Conservation (phyloP, 1,284 basidiomycete genomes). For the Microbotryum intermedium region DNA sequence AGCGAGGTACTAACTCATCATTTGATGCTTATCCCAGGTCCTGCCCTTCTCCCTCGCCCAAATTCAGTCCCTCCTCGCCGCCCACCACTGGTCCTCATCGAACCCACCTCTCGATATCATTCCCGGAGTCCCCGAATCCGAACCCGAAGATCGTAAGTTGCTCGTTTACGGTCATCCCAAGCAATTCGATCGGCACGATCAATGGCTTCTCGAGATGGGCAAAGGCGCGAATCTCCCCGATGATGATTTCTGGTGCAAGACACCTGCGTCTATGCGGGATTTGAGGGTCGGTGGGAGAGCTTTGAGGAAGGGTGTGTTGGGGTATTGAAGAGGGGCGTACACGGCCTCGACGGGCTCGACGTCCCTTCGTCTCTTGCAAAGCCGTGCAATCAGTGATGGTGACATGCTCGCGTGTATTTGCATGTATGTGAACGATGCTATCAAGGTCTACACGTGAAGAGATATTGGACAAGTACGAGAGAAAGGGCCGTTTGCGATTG, state of each 20-base stretch:
- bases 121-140: slow-evolving; percentile 7
- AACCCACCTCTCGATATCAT: slow-evolving; percentile 16
- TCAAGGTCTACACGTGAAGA: too few relatives aligned
- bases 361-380: too few relatives aligned
- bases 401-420: too few relatives aligned
- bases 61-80: slow-evolving; percentile 39
- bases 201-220: slow-evolving; percentile 15
- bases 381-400: too few relatives aligned
- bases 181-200: slow-evolving; percentile 21
- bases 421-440: too few relatives aligned
- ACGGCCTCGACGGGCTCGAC: too few relatives aligned
- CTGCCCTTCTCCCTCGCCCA: slow-evolving; percentile 45
- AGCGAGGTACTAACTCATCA: not conserved
- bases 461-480: too few relatives aligned
- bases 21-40: slow-evolving; percentile 27
- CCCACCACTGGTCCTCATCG: slow-evolving; percentile 36
- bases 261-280: slow-evolving; percentile 15
- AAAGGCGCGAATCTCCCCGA: slow-evolving; percentile 4
- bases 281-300: slow-evolving; percentile 20
- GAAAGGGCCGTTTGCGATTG: too few relatives aligned
- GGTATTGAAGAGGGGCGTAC: slow-evolving; percentile 20
- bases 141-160: slow-evolving; percentile 2
- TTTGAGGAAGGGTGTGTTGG: slow-evolving; percentile 17
- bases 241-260: slow-evolving; percentile 3
- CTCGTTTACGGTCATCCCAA: slow-evolving; percentile 7